phyloP scores from a whole-genome alignment of 2,329 filamentous ascomycete genomes.

The Zasmidium angulare region DNA sequence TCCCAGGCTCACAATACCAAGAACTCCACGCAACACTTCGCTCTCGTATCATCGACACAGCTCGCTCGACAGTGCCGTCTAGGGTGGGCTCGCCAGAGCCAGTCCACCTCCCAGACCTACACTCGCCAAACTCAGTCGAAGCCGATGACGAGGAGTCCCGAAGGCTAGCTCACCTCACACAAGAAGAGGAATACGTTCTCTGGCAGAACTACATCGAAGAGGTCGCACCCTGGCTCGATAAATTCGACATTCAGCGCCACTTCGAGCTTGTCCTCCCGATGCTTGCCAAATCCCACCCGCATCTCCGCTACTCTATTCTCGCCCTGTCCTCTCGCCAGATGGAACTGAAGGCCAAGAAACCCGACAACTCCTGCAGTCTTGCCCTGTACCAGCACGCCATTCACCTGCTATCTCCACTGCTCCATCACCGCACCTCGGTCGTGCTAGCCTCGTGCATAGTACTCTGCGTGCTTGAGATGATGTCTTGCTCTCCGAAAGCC shows the following conservation, averaged over 20 bases:
- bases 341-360: constrained; percentile 49
- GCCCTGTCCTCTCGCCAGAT: constrained; percentile 56
- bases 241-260: constrained; percentile 54
- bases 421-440: constrained; percentile 46
- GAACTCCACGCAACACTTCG: constrained; percentile 33
- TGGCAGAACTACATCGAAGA: constrained; percentile 52
- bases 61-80: constrained; percentile 31
- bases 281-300: constrained; percentile 47
- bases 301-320: constrained; percentile 52
- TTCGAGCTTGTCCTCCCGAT: constrained; percentile 55
- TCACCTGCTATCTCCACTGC: constrained; percentile 42
- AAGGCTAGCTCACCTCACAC: constrained; percentile 28
- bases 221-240: constrained; percentile 59
- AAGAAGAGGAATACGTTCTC: constrained; percentile 31
- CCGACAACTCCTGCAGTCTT: constrained; percentile 50
- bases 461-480: constrained; percentile 51
- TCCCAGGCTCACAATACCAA: constrained; percentile 34
- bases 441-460: constrained; percentile 51
- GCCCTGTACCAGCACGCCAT: constrained; percentile 57
- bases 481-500: constrained; percentile 50
- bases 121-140: constrained; percentile 10
- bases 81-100: constrained; percentile 27
- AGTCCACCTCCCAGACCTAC: constrained; percentile 5
- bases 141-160: constrained; percentile 25
- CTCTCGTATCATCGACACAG: constrained; percentile 33